Conservation (phyloP, 768 basidiomycete genomes). For the Russula sp. region DNA sequence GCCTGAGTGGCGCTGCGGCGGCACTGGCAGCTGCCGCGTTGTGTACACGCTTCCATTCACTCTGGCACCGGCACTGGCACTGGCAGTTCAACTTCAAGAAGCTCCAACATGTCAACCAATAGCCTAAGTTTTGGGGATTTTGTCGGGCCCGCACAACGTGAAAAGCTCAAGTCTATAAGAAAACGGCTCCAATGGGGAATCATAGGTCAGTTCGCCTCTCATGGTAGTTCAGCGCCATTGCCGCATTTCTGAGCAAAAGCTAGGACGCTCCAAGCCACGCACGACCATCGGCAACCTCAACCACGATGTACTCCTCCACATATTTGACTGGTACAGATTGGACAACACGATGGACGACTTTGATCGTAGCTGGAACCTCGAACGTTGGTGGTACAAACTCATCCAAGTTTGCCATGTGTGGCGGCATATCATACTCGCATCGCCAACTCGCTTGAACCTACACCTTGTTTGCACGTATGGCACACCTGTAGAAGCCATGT, state of each 20-base stretch:
- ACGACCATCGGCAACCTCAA: background rate
- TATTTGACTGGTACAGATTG: constrained; percentile 5
- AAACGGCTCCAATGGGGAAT: background rate
- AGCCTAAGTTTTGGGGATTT: too few species aligned
- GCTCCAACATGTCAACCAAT: too few species aligned
- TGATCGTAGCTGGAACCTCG: background rate
- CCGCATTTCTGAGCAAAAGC: background rate
- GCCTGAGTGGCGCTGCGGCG: too few species aligned
- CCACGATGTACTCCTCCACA: background rate
- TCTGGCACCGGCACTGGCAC: too few species aligned
- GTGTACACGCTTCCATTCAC: too few species aligned
- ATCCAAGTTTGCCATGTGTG: constrained; percentile 1
- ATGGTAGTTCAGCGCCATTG: background rate
- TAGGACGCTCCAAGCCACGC: background rate
- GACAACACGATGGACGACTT: background rate
- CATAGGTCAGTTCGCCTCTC: background rate
- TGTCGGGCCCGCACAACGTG: too few species aligned
- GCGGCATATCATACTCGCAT: constrained; percentile 1
- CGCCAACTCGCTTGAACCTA: background rate
- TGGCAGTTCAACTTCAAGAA: too few species aligned
- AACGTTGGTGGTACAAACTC: constrained; percentile 16
- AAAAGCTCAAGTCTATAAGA: background rate
- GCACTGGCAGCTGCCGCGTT: too few species aligned
- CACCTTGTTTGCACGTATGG: constrained; percentile 7
- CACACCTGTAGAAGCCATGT: constrained; percentile 1